Evolutionary conservation across 1,284 basidiomycete genomes (phyloP).

Genomic region (Austroboletus rostrupii): DNA sequence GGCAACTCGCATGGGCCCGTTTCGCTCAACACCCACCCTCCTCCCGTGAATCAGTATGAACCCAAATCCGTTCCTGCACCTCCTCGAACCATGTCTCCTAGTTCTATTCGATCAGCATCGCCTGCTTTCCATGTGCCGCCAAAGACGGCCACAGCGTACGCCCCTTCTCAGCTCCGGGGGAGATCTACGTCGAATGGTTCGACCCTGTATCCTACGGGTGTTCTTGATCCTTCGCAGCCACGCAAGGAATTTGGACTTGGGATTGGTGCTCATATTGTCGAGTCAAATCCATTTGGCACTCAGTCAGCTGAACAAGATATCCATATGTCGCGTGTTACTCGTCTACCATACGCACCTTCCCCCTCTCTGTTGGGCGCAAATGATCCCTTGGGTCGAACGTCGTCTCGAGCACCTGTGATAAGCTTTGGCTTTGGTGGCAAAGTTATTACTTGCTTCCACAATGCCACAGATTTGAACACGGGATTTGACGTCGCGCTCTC

Average conservation of each 20-base stretch:
- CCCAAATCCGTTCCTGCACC: conserved; percentile 13
- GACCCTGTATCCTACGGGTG: conserved; percentile 37
- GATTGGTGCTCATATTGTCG: conserved; percentile 18
- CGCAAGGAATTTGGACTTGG: conserved; percentile 31
- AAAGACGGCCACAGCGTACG: conserved; percentile 15
- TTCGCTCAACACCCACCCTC: conserved; percentile 6
- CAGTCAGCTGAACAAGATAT: conserved; percentile 37
- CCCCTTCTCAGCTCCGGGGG: conserved; percentile 27
- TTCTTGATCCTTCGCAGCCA: conserved; percentile 16
- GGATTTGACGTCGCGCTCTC: conserved; percentile 77
- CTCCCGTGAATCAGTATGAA: conserved; percentile 18
- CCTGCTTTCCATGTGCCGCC: conserved; percentile 25
- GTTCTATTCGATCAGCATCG: conserved; percentile 29
- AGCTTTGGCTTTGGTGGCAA: conserved; percentile 90
- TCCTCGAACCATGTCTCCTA: conserved; percentile 35
- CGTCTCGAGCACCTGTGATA: conserved; percentile 72
- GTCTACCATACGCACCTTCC: conserved; percentile 66
- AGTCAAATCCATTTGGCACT: conserved; percentile 16
- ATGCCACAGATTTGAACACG: conserved; percentile 59
- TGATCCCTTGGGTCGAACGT: conserved; percentile 76
- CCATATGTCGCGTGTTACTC: conserved; percentile 39
- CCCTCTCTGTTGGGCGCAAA: conserved; percentile 77
- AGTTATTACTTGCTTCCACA: conserved; percentile 83
- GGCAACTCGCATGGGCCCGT: conserved; percentile 12
- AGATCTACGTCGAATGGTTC: conserved; percentile 52